Conservation (phyloP, 441 rosid genomes). For the Melastoma candidum region DNA sequence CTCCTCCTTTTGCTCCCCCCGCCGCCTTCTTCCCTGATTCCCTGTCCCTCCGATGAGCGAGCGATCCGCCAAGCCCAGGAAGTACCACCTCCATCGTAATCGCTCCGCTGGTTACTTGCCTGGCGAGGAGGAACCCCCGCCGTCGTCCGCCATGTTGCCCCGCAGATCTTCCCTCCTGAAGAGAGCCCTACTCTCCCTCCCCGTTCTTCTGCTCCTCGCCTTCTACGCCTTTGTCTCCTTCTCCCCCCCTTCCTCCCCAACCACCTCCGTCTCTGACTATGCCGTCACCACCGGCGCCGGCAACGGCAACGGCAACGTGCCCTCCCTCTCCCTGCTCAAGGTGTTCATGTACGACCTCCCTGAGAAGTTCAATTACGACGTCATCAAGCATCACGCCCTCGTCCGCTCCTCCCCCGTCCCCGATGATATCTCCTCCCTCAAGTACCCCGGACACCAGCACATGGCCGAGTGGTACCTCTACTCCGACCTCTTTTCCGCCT, state of each 20-base stretch:
- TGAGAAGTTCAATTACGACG: constrained; percentile 53
- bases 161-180: constrained; percentile 68
- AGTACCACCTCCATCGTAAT: constrained; percentile 4
- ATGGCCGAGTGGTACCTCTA: constrained; percentile 93
- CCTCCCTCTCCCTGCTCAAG: constrained; percentile 20
- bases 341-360: constrained; percentile 86
- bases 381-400: constrained; percentile 60
- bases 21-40: neutral
- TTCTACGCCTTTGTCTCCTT: constrained; percentile 40
- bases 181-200: constrained; percentile 32
- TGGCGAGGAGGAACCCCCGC: neutral
- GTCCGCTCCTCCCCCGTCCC: constrained; percentile 51
- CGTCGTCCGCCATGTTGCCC: constrained; percentile 29
- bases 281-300: constrained; percentile 1
- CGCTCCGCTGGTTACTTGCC: neutral
- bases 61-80: constrained; percentile 16
- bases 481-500: constrained; percentile 50
- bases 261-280: constrained; percentile 10
- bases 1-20: too few relatives aligned
- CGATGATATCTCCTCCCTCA: constrained; percentile 35
- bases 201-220: constrained; percentile 37
- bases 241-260: constrained; percentile 7
- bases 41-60: constrained; percentile 9
- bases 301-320: constrained; percentile 18
- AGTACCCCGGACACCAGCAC: constrained; percentile 93